Evolutionary conservation across 1,284 basidiomycete species (phyloP), one percentile per base, ranked within the genome.

Genomic region (Ceratobasidium theobromae): DNA sequence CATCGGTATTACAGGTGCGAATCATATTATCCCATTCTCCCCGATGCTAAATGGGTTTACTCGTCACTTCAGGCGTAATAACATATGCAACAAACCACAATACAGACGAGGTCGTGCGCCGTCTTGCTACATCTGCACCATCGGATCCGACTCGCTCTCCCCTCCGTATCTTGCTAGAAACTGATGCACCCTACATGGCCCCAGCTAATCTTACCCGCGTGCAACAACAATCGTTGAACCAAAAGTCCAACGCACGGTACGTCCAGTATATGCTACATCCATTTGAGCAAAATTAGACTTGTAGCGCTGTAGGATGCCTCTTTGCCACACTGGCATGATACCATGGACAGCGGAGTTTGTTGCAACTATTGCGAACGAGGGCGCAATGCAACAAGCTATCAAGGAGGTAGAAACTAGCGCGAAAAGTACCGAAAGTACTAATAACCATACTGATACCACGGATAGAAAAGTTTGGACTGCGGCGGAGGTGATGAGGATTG

Each of bases 151-250:
- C 28, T 70, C 11, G 68, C 67, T 40, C 74, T 73, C 6, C 70
- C 16, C 76, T 87, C 1, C 84, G 87, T 48, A 86, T 91, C 70
- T 75, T 93, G 0, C 79, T 92, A 1, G 91, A 93, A 75, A 92
- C 91, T 0, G 90, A 93, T 69, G 89, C 89, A 0, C 90, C 91
- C 0, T 93, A 82, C 77, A 93, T 93, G 90, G 80, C 87, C 0
- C 91, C 90, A 0, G 79, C 83, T 0, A 92, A 89, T 69, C 74
- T 93, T n/a, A 67, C 58, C 0, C 16, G 38, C 5, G 43, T 52
- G 0, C 57, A 62, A 30, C 45, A 51, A 40, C 41, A 23, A 28
- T 38, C 58, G 4, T 43, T 67, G 30, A 57, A 46, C 18, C 53
- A 69, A 4, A 69, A 69, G 41, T 51, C 66, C 11, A 62, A 51